Evolutionary conservation across 2,329 filamentous ascomycete species (phyloP).

Genomic region (Pestalotiopsis fici): DNA sequence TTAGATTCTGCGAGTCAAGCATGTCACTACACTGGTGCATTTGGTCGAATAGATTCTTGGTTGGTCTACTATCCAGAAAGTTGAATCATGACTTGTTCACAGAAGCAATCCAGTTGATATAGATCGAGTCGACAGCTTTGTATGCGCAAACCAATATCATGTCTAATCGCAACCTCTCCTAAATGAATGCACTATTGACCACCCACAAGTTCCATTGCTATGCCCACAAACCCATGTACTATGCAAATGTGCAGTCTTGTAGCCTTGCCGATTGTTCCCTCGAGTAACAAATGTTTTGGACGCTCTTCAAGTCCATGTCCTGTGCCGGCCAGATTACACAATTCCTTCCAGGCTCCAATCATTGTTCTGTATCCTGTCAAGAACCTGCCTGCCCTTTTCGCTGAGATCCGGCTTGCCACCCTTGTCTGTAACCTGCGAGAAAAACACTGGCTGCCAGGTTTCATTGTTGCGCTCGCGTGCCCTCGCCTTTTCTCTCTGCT

Average conservation of each 20-base stretch:
- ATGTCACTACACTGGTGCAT: too few species aligned
- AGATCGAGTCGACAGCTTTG: too few species aligned
- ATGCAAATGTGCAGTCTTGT: neutral
- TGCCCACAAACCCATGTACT: constrained; percentile 4
- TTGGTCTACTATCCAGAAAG: too few species aligned
- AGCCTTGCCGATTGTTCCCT: too few species aligned
- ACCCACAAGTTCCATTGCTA: neutral
- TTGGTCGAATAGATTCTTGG: too few species aligned
- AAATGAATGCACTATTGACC: constrained; percentile 4
- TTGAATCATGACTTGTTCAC: too few species aligned
- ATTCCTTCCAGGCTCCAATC: constrained; percentile 53
- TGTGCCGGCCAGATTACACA: constrained; percentile 27
- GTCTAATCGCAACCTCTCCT: neutral
- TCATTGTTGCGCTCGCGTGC: constrained; percentile 71
- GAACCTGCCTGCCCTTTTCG: constrained; percentile 51
- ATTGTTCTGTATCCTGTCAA: constrained; percentile 52
- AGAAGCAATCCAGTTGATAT: too few species aligned
- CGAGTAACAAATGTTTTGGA: too few species aligned
- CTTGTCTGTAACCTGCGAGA: constrained; percentile 62
- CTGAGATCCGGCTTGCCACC: constrained; percentile 57
- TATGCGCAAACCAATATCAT: too few species aligned
- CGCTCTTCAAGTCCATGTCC: too few species aligned
- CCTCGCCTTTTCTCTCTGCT: constrained; percentile 81
- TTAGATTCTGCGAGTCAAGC: too few species aligned
- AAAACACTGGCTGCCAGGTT: constrained; percentile 87